Evolutionary conservation across 257 asterid genomes (phyloP), one percentile per base, ranked within the genome.

Genomic region (Prunella vulgaris): DNA sequence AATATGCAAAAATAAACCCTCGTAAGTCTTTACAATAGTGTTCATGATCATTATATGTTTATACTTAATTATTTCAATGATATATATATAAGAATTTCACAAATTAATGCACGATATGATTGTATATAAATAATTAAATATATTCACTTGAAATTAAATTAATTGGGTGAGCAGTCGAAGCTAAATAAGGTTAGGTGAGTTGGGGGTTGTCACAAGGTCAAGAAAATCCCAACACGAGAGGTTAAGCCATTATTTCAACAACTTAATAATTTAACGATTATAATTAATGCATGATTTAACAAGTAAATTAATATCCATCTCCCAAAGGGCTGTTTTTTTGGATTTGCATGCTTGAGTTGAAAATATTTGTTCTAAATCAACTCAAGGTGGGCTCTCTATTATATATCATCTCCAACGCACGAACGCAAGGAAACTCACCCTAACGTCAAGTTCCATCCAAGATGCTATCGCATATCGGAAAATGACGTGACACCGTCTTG

Each of bases 201-300:
- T 3, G 69, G 42, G n/a, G 72, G 40, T 67, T 74, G 49, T 74
- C 78, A 46, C 13, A 5, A 65, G 13, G 52, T 4, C 13, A 10
- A n/a, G 14, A 22, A 60, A 73, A 53, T 21, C 57, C 64, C 60
- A 42, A 25, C 71, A 66, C 71, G 54, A 73, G 25, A 59, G 56
- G 40, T 64, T n/a, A n/a, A n/a, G n/a, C 52, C 54, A 22, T 74
- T 60, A 74, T 74, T 74, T 66, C 68, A 57, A 66, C 49, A 12
- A 59, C 48, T 60, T 22, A 66, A 56, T 60, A 12, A 60, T 59
- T n/a, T 27, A 17, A 17, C 18, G 3, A 51, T 9, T 63, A 71
- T 37, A 61, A 72, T 42, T 59, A 54, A 57, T 66, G 42, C 32
- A 48, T 51, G 35, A 65, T 27, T 28, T 27, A 27, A 20, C 18